Conservation (phyloP, 2,329 filamentous ascomycete species). For the Graphilbum fragrans region DNA sequence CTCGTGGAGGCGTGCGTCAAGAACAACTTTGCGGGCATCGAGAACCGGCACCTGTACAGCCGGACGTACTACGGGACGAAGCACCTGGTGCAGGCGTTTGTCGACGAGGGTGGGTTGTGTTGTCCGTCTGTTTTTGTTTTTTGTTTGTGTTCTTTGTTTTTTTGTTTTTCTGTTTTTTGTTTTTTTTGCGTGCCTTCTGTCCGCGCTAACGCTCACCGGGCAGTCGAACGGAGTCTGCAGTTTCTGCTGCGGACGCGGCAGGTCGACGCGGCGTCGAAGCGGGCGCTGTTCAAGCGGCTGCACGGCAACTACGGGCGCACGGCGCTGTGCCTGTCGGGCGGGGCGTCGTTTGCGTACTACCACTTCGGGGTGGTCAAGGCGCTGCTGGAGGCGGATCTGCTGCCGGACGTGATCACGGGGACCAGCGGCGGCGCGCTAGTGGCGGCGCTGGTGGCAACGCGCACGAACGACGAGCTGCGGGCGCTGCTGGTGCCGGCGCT, state of each 20-base stretch:
- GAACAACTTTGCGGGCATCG: conserved; percentile 92
- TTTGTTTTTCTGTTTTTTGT: neutral
- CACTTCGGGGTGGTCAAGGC: conserved; percentile 90
- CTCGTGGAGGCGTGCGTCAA: conserved; percentile 87
- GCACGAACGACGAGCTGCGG: conserved; percentile 85
- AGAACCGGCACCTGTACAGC: conserved; percentile 89
- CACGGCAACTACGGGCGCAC: conserved; percentile 87
- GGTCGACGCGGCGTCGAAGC: conserved; percentile 61
- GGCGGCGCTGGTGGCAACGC: conserved; percentile 73
- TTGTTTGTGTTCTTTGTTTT: neutral
- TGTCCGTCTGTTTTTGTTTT: neutral
- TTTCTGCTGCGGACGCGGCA: conserved; percentile 58
- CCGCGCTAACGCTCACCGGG: neutral
- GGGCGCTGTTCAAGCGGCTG: conserved; percentile 73
- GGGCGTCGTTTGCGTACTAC: conserved; percentile 91
- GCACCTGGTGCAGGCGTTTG: conserved; percentile 75
- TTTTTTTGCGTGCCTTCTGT: neutral
- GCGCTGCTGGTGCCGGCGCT: conserved; percentile 75
- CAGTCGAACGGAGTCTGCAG: conserved; percentile 53
- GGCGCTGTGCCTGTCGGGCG: conserved; percentile 84
- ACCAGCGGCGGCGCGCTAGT: conserved; percentile 90
- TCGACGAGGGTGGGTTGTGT: conserved; percentile 61
- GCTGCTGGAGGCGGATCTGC: conserved; percentile 68
- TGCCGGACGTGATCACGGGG: conserved; percentile 91
- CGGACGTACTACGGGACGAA: conserved; percentile 99